These are phyloP conservation scores for Hypoxylon rickii DNA, from an alignment of 495 filamentous ascomycete genomes.

Conservation along the genomic window DNA sequence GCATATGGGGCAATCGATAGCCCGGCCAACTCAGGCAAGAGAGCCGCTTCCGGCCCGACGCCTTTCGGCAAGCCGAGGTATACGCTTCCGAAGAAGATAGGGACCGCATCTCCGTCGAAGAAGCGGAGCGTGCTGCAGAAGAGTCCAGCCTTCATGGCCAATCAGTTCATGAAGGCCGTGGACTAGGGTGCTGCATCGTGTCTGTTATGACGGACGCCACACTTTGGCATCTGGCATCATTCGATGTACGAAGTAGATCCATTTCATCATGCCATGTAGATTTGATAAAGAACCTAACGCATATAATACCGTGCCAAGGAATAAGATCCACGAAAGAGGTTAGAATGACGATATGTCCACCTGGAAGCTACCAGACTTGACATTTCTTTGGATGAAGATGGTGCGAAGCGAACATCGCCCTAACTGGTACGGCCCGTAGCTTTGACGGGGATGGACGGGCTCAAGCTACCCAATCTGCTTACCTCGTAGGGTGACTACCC, in stretches of 20 bases:
- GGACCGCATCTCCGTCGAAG: slow-evolving; percentile 2
- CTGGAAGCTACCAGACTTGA: background rate
- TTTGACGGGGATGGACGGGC: background rate
- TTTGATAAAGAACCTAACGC: slow-evolving; percentile 14
- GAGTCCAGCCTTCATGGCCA: slow-evolving; percentile 23
- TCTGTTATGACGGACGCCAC: background rate
- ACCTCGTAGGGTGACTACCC: background rate
- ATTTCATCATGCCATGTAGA: slow-evolving; percentile 16
- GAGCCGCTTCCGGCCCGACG: slow-evolving; percentile 9
- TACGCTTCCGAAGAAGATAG: slow-evolving; percentile 22
- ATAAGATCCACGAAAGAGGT: background rate
- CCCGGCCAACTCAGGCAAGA: slow-evolving; percentile 19
- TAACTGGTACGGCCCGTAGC: too few species aligned
- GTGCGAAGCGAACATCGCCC: background rate
- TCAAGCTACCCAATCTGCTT: background rate
- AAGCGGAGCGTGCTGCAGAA: slow-evolving; percentile 26
- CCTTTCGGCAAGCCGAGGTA: slow-evolving; percentile 34
- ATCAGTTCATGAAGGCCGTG: slow-evolving; percentile 39
- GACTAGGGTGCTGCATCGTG: slow-evolving; percentile 25
- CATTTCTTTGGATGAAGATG: background rate
- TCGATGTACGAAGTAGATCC: slow-evolving; percentile 7
- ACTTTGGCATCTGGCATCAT: slow-evolving; percentile 3
- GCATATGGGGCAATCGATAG: slow-evolving; percentile 34
- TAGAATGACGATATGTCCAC: slow-evolving; percentile 13
- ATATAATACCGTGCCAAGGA: background rate